Conservation (phyloP, 2,329 filamentous ascomycete genomes). For the Trichoderma semiorbis region DNA sequence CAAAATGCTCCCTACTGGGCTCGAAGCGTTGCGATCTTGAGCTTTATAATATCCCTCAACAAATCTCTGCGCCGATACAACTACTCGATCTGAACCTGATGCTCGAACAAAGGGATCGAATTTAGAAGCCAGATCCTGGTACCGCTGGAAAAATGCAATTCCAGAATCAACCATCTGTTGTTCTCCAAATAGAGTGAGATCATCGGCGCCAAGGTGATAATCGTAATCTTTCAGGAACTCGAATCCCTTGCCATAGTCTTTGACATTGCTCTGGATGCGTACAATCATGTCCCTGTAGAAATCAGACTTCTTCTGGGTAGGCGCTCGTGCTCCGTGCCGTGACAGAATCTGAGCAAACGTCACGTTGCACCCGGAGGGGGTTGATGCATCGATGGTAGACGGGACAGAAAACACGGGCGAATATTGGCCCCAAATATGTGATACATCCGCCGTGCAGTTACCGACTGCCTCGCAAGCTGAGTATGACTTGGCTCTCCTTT, state of each 20-base stretch:
- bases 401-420: slow-evolving; percentile 77
- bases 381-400: slow-evolving; percentile 56
- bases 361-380: slow-evolving; percentile 66
- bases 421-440: slow-evolving; percentile 81
- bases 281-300: slow-evolving; percentile 62
- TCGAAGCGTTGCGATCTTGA: slow-evolving; percentile 36
- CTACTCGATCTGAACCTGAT: slow-evolving; percentile 65
- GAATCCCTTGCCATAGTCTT: slow-evolving; percentile 59
- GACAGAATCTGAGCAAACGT: slow-evolving; percentile 81
- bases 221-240: slow-evolving; percentile 69
- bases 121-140: slow-evolving; percentile 56
- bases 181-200: slow-evolving; percentile 65
- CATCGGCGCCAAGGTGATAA: slow-evolving; percentile 67
- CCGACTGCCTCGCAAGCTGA: slow-evolving; percentile 27
- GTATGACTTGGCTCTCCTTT: not conserved
- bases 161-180: slow-evolving; percentile 72
- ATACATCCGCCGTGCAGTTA: slow-evolving; percentile 55
- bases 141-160: slow-evolving; percentile 70
- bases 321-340: slow-evolving; percentile 80
- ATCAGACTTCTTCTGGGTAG: slow-evolving; percentile 64
- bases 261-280: slow-evolving; percentile 58
- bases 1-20: slow-evolving; percentile 55
- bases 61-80: slow-evolving; percentile 73
- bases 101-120: slow-evolving; percentile 68
- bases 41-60: slow-evolving; percentile 64